phyloP scores from a whole-genome alignment of 495 filamentous ascomycete species.

The Terfezia claveryi region DNA sequence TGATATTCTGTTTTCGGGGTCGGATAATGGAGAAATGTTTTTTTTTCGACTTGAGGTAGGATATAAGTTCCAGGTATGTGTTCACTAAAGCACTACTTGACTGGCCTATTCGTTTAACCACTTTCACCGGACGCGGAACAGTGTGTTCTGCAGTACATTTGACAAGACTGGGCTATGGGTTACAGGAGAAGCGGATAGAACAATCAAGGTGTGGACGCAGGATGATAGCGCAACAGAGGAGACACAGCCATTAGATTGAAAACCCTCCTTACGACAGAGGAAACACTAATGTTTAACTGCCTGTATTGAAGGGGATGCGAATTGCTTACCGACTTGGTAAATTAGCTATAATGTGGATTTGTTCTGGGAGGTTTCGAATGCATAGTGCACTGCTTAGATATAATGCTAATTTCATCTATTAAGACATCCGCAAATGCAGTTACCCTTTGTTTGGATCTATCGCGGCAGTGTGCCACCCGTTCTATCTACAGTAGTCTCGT shows the following conservation, averaged over 20 bases:
- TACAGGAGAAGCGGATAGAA: conserved; percentile 90
- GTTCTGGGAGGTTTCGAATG: no score
- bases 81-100: no score
- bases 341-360: no score
- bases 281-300: background rate
- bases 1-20: conserved; percentile 84
- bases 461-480: no score
- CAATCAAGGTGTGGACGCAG: conserved; percentile 89
- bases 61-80: conserved; percentile 37
- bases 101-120: no score
- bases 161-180: conserved; percentile 77
- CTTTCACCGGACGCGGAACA: conserved; percentile 70
- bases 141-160: conserved; percentile 80
- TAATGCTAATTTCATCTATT: no score
- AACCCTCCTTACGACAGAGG: conserved; percentile 39
- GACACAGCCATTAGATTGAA: conserved; percentile 83
- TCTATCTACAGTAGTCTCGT: no score
- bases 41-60: conserved; percentile 99
- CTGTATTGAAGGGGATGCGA: background rate
- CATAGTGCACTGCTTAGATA: no score
- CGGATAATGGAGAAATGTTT: conserved; percentile 89
- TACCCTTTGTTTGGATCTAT: no score
- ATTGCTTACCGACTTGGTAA: no score
- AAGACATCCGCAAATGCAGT: no score
- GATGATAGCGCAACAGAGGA: conserved; percentile 80